Percentiles rank a stretch among this genome's conserved stretches.
phyloP scores from a whole-genome alignment of 805 yeast genomes.

The Vanderwaltozyma verrucispora region DNA sequence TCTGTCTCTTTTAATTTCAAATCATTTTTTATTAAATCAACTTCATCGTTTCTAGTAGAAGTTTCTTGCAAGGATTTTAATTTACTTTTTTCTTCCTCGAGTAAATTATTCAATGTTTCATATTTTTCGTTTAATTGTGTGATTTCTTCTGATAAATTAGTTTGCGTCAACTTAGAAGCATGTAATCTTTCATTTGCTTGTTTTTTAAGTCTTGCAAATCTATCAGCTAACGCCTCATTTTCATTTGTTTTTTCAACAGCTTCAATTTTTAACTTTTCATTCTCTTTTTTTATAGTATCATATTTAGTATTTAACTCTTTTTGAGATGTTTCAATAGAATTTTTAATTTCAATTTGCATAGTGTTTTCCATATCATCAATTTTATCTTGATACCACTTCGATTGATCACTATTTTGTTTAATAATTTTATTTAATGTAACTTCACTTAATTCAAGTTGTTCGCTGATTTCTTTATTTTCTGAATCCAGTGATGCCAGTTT shows the following conservation, averaged over 20 bases:
- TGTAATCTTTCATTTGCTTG: slow-evolving; percentile 29
- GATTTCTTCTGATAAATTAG: slow-evolving; percentile 32
- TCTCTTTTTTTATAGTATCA: not conserved
- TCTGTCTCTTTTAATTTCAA: no score
- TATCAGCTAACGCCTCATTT: slow-evolving; percentile 26
- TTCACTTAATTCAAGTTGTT: slow-evolving; percentile 21
- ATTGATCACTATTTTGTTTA: slow-evolving; percentile 35
- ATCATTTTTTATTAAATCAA: no score
- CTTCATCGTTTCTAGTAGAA: no score
- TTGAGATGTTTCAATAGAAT: not conserved
- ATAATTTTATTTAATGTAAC: slow-evolving; percentile 20
- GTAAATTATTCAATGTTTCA: slow-evolving; percentile 6
- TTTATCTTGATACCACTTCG: slow-evolving; percentile 47
- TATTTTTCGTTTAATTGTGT: slow-evolving; percentile 18
- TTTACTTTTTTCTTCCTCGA: slow-evolving; percentile 12
- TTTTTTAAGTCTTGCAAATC: slow-evolving; percentile 25
- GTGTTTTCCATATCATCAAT: slow-evolving; percentile 31
- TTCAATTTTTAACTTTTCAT: slow-evolving; percentile 13
- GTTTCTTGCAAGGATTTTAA: slow-evolving; percentile 11
- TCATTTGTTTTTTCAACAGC: slow-evolving; percentile 12
- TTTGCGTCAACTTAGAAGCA: slow-evolving; percentile 25
- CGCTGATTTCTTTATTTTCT: slow-evolving; percentile 38
- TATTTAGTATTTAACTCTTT: not conserved
- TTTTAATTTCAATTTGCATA: not conserved
- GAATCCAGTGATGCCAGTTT: no score